Conservation (phyloP, 768 basidiomycete species). For the Erythrobasidium yunnanense region DNA sequence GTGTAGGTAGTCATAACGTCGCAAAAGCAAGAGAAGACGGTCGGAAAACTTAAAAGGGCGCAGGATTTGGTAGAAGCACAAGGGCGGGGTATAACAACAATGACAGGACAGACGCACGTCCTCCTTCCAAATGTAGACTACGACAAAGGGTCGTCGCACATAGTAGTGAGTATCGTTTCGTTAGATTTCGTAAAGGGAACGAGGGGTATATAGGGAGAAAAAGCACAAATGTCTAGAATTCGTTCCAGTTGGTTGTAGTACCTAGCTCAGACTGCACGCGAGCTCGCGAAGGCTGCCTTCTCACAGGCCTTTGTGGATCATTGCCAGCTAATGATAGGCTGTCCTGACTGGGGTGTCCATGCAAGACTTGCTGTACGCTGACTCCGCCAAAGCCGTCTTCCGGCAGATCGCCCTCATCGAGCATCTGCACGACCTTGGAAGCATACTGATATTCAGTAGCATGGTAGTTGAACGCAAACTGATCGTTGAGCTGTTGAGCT, state of each 20-base stretch:
- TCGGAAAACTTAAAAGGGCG: no score
- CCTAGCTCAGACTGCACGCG: not conserved
- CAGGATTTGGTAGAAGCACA: no score
- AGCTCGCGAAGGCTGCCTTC: not conserved
- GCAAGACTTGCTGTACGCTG: conserved; percentile 18
- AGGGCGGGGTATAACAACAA: no score
- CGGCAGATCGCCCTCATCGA: conserved; percentile 23
- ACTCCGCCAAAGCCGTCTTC: conserved; percentile 26
- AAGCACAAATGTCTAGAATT: no score
- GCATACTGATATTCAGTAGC: conserved; percentile 21
- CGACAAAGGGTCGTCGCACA: no score
- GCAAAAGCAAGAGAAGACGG: not conserved
- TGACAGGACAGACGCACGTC: no score
- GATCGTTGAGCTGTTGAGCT: conserved; percentile 20
- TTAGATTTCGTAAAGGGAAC: no score
- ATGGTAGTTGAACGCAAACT: conserved; percentile 19
- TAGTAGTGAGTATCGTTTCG: no score
- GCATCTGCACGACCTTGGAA: conserved; percentile 18
- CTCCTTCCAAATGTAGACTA: no score
- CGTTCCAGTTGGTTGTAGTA: no score
- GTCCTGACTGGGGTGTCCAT: not conserved
- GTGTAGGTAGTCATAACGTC: not conserved
- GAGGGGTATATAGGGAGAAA: no score
- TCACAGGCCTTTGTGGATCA: not conserved
- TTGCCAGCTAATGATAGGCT: not conserved